Evolutionary conservation across 805 yeast genomes (phyloP).

Genomic region (Yarrowia porcina): DNA sequence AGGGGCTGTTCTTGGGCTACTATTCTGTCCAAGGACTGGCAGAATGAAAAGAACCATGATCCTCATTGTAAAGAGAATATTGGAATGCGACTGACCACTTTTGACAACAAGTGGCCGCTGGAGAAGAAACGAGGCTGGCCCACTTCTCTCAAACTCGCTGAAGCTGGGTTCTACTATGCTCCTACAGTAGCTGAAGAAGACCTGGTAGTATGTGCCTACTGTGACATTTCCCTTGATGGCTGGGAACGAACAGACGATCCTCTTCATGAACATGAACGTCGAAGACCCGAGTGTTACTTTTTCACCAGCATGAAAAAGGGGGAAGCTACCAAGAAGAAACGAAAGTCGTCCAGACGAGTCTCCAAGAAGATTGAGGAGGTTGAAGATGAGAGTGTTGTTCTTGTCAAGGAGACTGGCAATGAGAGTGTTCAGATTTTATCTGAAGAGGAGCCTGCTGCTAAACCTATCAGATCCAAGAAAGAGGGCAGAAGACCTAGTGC

Average conservation of each 20-base stretch:
- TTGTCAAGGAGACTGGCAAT: background rate
- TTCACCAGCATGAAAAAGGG: slow-evolving; percentile 32
- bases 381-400: background rate
- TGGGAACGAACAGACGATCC: slow-evolving; percentile 73
- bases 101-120: slow-evolving; percentile 45
- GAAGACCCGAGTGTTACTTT: slow-evolving; percentile 45
- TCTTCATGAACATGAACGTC: slow-evolving; percentile 50
- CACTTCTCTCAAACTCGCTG: slow-evolving; percentile 47
- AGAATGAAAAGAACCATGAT: slow-evolving; percentile 31
- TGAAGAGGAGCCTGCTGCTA: background rate
- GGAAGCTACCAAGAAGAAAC: background rate
- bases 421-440: background rate
- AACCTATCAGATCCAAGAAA: slow-evolving; percentile 8
- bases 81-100: slow-evolving; percentile 33
- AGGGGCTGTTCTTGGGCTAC: slow-evolving; percentile 42
- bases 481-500: background rate
- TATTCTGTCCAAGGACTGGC: slow-evolving; percentile 32
- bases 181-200: slow-evolving; percentile 48
- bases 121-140: slow-evolving; percentile 45
- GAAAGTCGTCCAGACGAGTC: background rate
- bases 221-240: slow-evolving; percentile 62
- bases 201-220: slow-evolving; percentile 63
- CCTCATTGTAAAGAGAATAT: slow-evolving; percentile 32
- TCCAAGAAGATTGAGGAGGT: background rate
- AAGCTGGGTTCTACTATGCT: slow-evolving; percentile 61